Conservation (phyloP, 352 stramenopile genomes). For the Globisporangium nodosum region DNA sequence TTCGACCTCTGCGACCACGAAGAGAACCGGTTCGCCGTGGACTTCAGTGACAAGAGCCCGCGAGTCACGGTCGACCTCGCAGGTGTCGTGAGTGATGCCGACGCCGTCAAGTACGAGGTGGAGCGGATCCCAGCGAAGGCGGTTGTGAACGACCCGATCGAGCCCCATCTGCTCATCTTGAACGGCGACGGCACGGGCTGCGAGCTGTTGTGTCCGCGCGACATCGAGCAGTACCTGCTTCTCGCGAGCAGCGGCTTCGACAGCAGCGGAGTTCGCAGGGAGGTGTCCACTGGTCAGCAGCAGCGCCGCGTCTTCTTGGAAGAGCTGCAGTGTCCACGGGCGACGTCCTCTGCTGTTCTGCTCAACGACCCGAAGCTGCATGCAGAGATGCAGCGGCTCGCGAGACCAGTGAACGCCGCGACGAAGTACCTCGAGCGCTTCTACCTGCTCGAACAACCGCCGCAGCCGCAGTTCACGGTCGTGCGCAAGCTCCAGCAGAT, state of each 20-base stretch:
- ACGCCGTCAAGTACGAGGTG: constrained; percentile 46
- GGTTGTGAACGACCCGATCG: constrained; percentile 72
- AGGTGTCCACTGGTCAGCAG: background rate
- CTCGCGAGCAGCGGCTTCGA: background rate
- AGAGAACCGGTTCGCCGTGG: constrained; percentile 58
- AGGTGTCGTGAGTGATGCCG: constrained; percentile 44
- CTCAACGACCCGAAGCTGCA: constrained; percentile 40
- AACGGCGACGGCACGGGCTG: constrained; percentile 64
- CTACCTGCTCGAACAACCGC: constrained; percentile 10
- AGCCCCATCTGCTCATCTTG: constrained; percentile 65
- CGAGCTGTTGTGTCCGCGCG: constrained; percentile 50
- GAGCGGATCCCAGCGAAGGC: constrained; percentile 43
- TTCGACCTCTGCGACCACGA: constrained; percentile 68
- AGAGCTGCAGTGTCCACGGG: background rate
- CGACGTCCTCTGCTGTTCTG: constrained; percentile 1
- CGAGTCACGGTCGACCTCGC: constrained; percentile 45
- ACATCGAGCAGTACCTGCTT: constrained; percentile 28
- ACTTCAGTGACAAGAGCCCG: constrained; percentile 25
- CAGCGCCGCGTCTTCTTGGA: constrained; percentile 11
- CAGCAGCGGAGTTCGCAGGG: background rate
- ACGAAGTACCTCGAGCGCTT: constrained; percentile 28
- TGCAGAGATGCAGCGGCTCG: constrained; percentile 26
- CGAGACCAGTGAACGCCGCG: constrained; percentile 36
- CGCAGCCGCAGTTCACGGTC: constrained; percentile 28
- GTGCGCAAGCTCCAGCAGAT: constrained; percentile 46